phyloP scores from a whole-genome alignment of 2,329 filamentous ascomycete genomes.

The Pyrenochaeta sp. region DNA sequence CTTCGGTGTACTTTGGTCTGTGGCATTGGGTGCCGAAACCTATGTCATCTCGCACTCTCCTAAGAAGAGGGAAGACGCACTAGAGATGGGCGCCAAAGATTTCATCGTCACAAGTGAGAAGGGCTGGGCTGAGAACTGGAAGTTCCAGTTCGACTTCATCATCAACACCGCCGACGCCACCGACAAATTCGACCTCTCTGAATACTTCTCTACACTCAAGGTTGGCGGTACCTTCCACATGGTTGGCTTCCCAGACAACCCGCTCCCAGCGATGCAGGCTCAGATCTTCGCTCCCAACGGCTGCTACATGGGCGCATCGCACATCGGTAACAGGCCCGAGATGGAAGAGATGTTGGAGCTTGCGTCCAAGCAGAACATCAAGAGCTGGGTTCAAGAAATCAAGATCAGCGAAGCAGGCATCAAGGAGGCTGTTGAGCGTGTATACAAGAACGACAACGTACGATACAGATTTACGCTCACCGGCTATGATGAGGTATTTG shows the following conservation, averaged over 20 bases:
- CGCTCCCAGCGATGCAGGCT: constrained; percentile 74
- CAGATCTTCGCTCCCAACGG: constrained; percentile 81
- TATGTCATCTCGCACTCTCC: constrained; percentile 69
- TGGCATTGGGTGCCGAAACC: constrained; percentile 67
- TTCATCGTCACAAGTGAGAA: constrained; percentile 67
- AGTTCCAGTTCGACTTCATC: constrained; percentile 76
- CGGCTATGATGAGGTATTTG: constrained; percentile 73
- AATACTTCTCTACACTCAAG: constrained; percentile 82
- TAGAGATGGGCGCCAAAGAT: constrained; percentile 67
- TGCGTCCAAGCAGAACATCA: constrained; percentile 60
- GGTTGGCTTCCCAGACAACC: constrained; percentile 81
- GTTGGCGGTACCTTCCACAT: constrained; percentile 83
- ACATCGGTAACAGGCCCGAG: constrained; percentile 60
- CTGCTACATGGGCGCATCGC: constrained; percentile 60
- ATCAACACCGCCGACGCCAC: constrained; percentile 77
- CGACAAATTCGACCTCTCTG: constrained; percentile 71
- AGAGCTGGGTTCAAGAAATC: constrained; percentile 69
- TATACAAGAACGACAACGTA: constrained; percentile 73
- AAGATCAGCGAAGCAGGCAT: constrained; percentile 75
- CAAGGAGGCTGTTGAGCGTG: constrained; percentile 73
- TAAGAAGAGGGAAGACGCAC: constrained; percentile 67
- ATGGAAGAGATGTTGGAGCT: constrained; percentile 62
- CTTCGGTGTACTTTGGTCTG: constrained; percentile 59
- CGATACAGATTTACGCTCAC: constrained; percentile 76
- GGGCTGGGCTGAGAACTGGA: constrained; percentile 65